A percentile compares a stretch with the other conserved stretches of the same genome.
Evolutionary conservation across 768 basidiomycete species (phyloP).

Genomic region (Amanita exitialis): DNA sequence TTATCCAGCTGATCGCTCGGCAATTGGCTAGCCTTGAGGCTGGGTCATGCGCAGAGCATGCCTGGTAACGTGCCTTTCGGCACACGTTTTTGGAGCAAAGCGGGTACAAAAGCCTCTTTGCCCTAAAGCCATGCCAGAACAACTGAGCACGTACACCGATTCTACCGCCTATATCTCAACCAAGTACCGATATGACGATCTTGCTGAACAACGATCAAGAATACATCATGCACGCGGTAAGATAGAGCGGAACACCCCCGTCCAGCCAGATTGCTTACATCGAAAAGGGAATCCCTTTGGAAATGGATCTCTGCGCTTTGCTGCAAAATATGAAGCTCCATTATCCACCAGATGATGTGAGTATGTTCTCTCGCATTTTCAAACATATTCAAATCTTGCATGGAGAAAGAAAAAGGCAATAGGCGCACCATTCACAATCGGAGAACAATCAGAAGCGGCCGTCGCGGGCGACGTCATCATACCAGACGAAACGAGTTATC

Average conservation of each 20-base stretch:
- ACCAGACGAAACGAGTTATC: constrained; percentile 29
- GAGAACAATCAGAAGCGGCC: constrained; percentile 8
- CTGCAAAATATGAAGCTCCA: constrained; percentile 41
- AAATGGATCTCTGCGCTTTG: constrained; percentile 44
- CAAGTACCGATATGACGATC: background rate
- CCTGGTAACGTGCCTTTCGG: background rate
- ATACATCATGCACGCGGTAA: constrained; percentile 2
- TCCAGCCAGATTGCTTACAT: background rate
- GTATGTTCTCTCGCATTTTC: background rate
- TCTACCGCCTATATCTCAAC: background rate
- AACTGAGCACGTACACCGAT: background rate
- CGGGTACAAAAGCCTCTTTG: background rate
- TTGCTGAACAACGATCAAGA: background rate
- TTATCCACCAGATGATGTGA: constrained; percentile 22
- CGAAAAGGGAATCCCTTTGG: constrained; percentile 12
- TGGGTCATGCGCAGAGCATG: constrained; percentile 16
- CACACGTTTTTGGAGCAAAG: background rate
- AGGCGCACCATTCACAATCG: constrained; percentile 9
- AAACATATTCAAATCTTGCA: constrained; percentile 12
- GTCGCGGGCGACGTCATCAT: constrained; percentile 31
- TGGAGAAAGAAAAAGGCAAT: constrained; percentile 36
- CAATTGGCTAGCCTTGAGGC: constrained; percentile 13
- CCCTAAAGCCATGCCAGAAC: background rate
- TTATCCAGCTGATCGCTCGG: constrained; percentile 7
- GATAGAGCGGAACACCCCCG: background rate